These are phyloP conservation scores for Discostella stelligera DNA, from an alignment of 352 stramenopile genomes.

Conservation along the genomic window DNA sequence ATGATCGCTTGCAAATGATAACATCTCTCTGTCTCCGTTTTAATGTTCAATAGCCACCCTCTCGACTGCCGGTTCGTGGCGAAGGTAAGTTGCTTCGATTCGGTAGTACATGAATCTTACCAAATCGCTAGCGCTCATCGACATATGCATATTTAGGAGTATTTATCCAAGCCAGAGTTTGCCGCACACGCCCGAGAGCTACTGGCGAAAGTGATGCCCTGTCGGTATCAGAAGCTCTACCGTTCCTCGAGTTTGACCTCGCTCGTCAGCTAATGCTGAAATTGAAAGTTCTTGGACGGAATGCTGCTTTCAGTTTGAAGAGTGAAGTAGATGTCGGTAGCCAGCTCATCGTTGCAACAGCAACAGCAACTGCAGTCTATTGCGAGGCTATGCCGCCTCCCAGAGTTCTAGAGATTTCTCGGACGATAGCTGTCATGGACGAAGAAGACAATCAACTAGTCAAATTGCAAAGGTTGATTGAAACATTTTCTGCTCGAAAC, in stretches of 20 bases:
- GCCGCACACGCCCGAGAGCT: slow-evolving; percentile 87
- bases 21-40: neutral
- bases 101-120: neutral
- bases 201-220: slow-evolving; percentile 93
- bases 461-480: slow-evolving; percentile 87
- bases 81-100: neutral
- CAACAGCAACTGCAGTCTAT: slow-evolving; percentile 76
- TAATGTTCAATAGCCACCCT: slow-evolving; percentile 81
- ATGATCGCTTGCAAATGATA: slow-evolving; percentile 46
- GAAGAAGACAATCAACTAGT: slow-evolving; percentile 90
- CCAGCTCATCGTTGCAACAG: slow-evolving; percentile 80
- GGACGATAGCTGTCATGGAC: slow-evolving; percentile 91
- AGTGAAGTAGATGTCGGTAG: slow-evolving; percentile 80
- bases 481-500: slow-evolving; percentile 73
- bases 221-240: slow-evolving; percentile 91
- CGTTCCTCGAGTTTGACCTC: slow-evolving; percentile 98
- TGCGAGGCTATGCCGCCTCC: slow-evolving; percentile 93
- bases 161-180: slow-evolving; percentile 95
- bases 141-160: slow-evolving; percentile 84
- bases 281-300: slow-evolving; percentile 91
- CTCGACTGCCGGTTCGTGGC: slow-evolving; percentile 52
- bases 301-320: slow-evolving; percentile 91
- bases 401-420: slow-evolving; percentile 89
- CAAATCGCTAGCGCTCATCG: neutral
- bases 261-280: slow-evolving; percentile 94